Evolutionary conservation across 176 grass and related monocot species (phyloP).

Genomic region (Avena sativa): DNA sequence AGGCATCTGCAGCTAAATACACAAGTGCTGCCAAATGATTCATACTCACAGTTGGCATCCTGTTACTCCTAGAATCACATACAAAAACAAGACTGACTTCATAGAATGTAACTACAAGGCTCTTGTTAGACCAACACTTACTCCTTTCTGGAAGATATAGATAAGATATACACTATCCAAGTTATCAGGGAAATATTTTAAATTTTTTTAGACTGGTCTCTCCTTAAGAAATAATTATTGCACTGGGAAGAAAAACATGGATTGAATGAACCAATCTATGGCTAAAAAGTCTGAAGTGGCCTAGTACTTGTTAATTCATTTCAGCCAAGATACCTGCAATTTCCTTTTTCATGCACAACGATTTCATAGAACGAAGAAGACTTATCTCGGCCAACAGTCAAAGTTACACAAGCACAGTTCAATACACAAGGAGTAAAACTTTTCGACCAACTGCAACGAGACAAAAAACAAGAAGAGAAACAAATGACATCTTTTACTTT

Average conservation of each 20-base stretch:
- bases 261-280: not conserved
- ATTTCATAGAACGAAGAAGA: conserved; percentile 48
- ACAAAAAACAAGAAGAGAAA: conserved; percentile 60
- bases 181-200: not conserved
- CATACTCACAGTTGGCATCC: not conserved
- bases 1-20: not conserved
- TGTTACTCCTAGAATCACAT: not conserved
- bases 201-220: not conserved
- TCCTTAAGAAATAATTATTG: not conserved
- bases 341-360: conserved; percentile 52
- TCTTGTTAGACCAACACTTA: no score
- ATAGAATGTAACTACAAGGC: no score
- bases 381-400: conserved; percentile 64
- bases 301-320: conserved; percentile 12
- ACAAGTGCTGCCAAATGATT: not conserved
- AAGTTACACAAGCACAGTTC: conserved; percentile 63
- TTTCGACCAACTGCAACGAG: conserved; percentile 69
- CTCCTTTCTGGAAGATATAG: not conserved
- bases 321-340: conserved; percentile 40
- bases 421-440: conserved; percentile 58
- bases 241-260: not conserved
- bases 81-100: not conserved
- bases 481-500: conserved; percentile 57
- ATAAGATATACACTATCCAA: not conserved
- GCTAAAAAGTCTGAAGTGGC: not conserved